Conservation (phyloP, 306 rosid genomes). For the Senna siamea region DNA sequence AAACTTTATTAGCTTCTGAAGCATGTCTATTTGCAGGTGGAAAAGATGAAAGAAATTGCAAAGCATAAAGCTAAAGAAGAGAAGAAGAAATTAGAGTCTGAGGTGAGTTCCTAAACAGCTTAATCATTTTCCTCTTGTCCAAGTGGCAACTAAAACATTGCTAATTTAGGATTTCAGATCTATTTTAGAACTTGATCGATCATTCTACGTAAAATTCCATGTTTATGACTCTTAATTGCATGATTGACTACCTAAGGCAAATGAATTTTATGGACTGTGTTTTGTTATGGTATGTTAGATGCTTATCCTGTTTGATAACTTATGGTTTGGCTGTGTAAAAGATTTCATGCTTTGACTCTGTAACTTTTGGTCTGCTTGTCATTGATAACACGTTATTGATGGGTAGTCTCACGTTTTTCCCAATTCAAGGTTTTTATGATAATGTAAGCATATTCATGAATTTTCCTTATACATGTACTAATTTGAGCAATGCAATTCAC, state of each 20-base stretch:
- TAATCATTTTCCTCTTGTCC: slow-evolving; percentile 25
- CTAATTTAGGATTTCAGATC: slow-evolving; percentile 16
- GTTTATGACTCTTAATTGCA: slow-evolving; percentile 7
- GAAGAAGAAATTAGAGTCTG: slow-evolving; percentile 75
- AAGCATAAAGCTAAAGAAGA: slow-evolving; percentile 87
- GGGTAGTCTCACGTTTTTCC: neutral
- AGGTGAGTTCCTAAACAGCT: slow-evolving; percentile 50
- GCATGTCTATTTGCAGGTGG: slow-evolving; percentile 61
- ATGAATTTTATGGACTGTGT: neutral
- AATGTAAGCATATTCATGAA: neutral
- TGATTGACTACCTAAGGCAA: slow-evolving; percentile 16
- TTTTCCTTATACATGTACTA: slow-evolving; percentile 1
- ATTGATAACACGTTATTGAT: neutral
- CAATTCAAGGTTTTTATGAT: neutral
- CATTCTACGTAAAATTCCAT: slow-evolving; percentile 22
- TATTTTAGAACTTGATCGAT: slow-evolving; percentile 27
- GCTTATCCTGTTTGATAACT: neutral
- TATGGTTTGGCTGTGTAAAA: no score
- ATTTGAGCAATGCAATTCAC: neutral
- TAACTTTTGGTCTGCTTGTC: neutral
- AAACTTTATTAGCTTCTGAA: slow-evolving; percentile 23
- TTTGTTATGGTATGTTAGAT: slow-evolving; percentile 5
- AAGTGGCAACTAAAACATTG: slow-evolving; percentile 27
- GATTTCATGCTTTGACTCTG: neutral
- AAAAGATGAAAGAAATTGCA: slow-evolving; percentile 86